Conservation (phyloP, 805 yeast species). For the Candida verbasci region DNA sequence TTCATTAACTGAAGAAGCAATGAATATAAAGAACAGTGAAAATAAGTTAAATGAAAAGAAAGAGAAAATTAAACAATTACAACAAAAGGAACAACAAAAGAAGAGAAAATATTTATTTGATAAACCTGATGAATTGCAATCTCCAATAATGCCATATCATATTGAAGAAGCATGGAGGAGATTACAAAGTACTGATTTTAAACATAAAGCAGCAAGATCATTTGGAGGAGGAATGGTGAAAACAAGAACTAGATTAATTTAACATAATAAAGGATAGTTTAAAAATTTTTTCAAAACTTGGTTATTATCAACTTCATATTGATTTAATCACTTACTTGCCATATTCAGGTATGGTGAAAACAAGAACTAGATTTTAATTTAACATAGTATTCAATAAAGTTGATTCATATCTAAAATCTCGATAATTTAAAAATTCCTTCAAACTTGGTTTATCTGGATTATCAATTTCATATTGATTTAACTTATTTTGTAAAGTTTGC, state of each 20-base stretch:
- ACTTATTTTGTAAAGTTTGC: conserved; percentile 26
- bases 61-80: conserved; percentile 21
- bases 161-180: conserved; percentile 87
- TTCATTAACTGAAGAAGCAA: conserved; percentile 86
- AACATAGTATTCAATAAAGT: conserved; percentile 4
- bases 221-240: conserved; percentile 66
- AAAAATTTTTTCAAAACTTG: too few relatives aligned
- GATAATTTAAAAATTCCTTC: conserved; percentile 27
- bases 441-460: conserved; percentile 15
- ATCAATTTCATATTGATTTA: conserved; percentile 19
- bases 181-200: conserved; percentile 55
- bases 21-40: conserved; percentile 70
- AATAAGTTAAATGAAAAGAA: conserved; percentile 40
- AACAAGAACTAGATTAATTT: conserved; percentile 50
- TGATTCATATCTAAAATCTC: conserved; percentile 26
- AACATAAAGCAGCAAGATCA: conserved; percentile 60
- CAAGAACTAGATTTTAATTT: too few relatives aligned
- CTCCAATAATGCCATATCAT: conserved; percentile 75
- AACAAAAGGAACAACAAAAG: conserved; percentile 25
- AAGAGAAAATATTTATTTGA: conserved; percentile 64
- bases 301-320: too few relatives aligned
- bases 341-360: too few relatives aligned
- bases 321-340: too few relatives aligned
- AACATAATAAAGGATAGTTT: too few relatives aligned
- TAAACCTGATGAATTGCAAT: conserved; percentile 80